Evolutionary conservation across 192 early-diverging fungal genomes (phyloP).

Genomic region (Entrophospora sp.): DNA sequence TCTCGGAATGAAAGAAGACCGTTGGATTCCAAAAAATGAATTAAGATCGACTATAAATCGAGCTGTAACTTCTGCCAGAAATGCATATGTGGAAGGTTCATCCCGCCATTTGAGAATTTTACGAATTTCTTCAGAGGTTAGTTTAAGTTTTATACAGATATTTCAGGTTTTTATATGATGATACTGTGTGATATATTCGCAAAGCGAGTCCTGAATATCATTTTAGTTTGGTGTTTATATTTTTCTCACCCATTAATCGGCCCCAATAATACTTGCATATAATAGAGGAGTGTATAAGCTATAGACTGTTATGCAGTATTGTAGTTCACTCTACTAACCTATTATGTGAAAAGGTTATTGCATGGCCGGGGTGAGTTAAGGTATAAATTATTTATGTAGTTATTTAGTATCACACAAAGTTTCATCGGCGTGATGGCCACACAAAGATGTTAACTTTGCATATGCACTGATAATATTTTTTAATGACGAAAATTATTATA

Average conservation of each 20-base stretch:
- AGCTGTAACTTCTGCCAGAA: not conserved
- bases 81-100: not conserved
- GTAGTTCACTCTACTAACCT: too few relatives aligned
- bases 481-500: not conserved
- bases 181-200: not conserved
- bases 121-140: not conserved
- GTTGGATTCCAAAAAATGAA: slow-evolving; percentile 7
- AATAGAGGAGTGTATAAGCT: too few relatives aligned
- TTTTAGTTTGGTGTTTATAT: too few relatives aligned
- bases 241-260: too few relatives aligned
- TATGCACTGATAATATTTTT: not conserved
- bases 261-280: too few relatives aligned
- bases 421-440: not conserved
- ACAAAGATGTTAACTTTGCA: slow-evolving; percentile 13
- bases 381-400: not conserved
- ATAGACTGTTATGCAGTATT: too few relatives aligned
- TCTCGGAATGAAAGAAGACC: not conserved
- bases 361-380: too few relatives aligned
- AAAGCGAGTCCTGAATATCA: too few relatives aligned
- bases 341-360: too few relatives aligned
- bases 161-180: not conserved
- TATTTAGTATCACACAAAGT: slow-evolving; percentile 3
- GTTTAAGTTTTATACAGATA: not conserved
- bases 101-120: not conserved
- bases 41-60: slow-evolving; percentile 2